Evolutionary conservation across 2,329 filamentous ascomycete genomes (phyloP), one percentile per base, ranked within the genome.

Genomic region (Talaromyces rugulosus): DNA sequence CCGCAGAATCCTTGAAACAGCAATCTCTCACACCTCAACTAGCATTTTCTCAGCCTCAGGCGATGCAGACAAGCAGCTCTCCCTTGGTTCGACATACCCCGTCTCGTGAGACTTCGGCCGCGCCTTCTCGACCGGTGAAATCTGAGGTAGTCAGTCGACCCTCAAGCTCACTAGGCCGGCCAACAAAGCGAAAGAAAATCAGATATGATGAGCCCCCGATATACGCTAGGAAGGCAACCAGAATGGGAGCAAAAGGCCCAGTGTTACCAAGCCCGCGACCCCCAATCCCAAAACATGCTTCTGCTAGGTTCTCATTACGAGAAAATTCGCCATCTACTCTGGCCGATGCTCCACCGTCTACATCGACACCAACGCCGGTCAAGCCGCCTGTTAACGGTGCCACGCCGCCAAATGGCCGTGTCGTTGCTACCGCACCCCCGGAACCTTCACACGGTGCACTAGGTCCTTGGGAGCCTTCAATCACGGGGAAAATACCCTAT

Each of bases 401-500:
- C 30, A 62, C 69, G 16, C 68, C 69, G n/a, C 61, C 64, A n/a
- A 75, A 74, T 67, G 72, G 70, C 7, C 72, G 71, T 57, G 34
- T 65, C 7, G 55, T 66, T 57, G 44, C 58, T 44, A 52, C 64
- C 6, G 63, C 62, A 31, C 63, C 66, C n/a, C 61, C 65, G 28
- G 67, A 69, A n/a, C 65, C 66, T 44, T 61, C 64, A 12, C 61
- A 65, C 23, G 70, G 74, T 14, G 69, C 71, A 55, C 63, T 77
- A 31, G 76, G 75, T 8, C 73, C 70, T 5, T 83, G 79, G 75
- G 82, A 85, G 63, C 81, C 81, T 6, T 83, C 87, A 36, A 88
- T 96, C 54, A 88, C 87, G 1, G 87, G 89, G 55, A 80, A 85
- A 9, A 86, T 87, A 63, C 90, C 90, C 0, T 84, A 87, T 60